Evolutionary conservation across 306 rosid genomes (phyloP).

Genomic region (Castanea mollissima): DNA sequence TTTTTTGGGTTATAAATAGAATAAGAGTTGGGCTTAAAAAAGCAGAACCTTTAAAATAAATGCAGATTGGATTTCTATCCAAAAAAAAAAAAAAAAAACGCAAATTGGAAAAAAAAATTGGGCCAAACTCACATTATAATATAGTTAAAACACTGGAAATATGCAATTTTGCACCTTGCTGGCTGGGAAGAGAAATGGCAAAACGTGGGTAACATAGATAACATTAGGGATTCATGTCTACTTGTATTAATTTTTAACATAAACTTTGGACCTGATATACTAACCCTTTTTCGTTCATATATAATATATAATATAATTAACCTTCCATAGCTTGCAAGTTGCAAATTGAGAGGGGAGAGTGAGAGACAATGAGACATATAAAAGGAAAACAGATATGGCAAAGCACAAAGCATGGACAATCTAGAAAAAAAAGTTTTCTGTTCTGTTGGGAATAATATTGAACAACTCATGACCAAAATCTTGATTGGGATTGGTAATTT

Average conservation of each 20-base stretch:
- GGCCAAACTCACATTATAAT: too few relatives aligned
- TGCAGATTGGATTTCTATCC: too few relatives aligned
- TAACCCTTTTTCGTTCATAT: neutral
- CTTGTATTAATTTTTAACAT: neutral
- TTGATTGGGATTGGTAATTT: too few relatives aligned
- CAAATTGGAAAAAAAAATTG: too few relatives aligned
- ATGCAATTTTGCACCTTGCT: neutral
- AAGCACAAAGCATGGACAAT: neutral
- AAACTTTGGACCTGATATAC: neutral
- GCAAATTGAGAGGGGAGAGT: neutral
- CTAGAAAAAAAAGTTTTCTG: neutral
- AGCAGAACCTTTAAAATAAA: too few relatives aligned
- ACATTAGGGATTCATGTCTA: too few relatives aligned
- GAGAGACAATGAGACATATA: too few relatives aligned
- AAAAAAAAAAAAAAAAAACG: too few relatives aligned
- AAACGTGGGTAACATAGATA: neutral
- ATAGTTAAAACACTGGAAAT: neutral
- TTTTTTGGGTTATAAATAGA: too few relatives aligned
- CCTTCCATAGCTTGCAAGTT: neutral
- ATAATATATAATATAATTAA: neutral
- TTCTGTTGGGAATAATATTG: neutral
- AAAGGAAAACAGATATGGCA: neutral
- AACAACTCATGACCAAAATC: neutral
- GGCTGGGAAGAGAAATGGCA: neutral
- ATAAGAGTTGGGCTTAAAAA: too few relatives aligned